phyloP scores from a whole-genome alignment of 495 filamentous ascomycete species.

The Podospora pseudoanserina region DNA sequence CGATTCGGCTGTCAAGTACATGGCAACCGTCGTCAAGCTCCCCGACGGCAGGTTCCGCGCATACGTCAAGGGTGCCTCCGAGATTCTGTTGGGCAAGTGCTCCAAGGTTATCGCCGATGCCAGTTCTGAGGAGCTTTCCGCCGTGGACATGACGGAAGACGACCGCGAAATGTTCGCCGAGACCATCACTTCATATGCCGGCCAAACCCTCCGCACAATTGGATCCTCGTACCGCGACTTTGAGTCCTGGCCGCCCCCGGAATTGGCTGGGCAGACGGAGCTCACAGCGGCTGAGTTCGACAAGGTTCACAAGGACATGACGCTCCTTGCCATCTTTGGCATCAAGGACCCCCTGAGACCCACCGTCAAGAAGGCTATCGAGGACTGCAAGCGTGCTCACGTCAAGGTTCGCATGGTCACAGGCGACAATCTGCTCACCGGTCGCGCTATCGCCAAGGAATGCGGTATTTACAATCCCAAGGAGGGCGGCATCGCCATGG shows the following conservation, averaged over 20 bases:
- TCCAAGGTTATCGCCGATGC: slow-evolving; percentile 65
- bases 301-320: slow-evolving; percentile 67
- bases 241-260: slow-evolving; percentile 80
- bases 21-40: slow-evolving; percentile 71
- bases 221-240: slow-evolving; percentile 86
- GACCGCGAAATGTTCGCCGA: slow-evolving; percentile 56
- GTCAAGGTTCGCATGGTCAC: slow-evolving; percentile 89
- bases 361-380: slow-evolving; percentile 71
- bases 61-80: slow-evolving; percentile 82
- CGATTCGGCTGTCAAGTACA: slow-evolving; percentile 81
- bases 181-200: slow-evolving; percentile 74
- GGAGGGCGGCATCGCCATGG: slow-evolving; percentile 75
- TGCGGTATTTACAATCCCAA: slow-evolving; percentile 77
- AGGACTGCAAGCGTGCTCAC: slow-evolving; percentile 69
- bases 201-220: slow-evolving; percentile 81
- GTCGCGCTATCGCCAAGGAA: slow-evolving; percentile 74
- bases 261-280: slow-evolving; percentile 63
- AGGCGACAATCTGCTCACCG: slow-evolving; percentile 79
- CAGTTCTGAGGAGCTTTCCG: slow-evolving; percentile 51
- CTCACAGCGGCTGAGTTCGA: slow-evolving; percentile 69
- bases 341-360: slow-evolving; percentile 87
- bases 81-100: slow-evolving; percentile 73
- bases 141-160: slow-evolving; percentile 51
- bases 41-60: slow-evolving; percentile 63
- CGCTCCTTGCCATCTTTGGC: slow-evolving; percentile 74